Evolutionary conservation across 2,329 filamentous ascomycete genomes (phyloP).

Genomic region (Sporothrix mexicana): DNA sequence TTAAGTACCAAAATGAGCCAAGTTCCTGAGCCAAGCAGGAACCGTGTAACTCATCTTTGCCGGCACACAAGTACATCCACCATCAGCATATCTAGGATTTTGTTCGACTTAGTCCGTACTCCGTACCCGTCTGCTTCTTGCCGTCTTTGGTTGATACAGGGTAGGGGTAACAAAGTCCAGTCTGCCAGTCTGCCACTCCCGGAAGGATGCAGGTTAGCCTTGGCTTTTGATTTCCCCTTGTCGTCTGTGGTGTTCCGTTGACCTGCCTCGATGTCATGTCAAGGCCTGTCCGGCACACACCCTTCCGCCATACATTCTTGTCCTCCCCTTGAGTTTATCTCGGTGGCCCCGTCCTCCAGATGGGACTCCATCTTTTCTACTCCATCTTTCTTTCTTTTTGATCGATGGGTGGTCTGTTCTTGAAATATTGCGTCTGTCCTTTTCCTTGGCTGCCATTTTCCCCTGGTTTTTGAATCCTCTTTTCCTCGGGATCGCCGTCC

Average conservation of each 20-base stretch:
- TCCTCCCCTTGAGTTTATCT: slow-evolving; percentile 19
- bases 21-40: not conserved
- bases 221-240: not conserved
- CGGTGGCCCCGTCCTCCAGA: not conserved
- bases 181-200: not conserved
- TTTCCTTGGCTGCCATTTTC: not conserved
- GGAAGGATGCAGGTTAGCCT: slow-evolving; percentile 2
- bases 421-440: not conserved
- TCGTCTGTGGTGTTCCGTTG: too few relatives aligned
- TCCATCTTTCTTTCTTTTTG: not conserved
- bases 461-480: not conserved
- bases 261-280: too few relatives aligned
- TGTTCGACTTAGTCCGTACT: too few relatives aligned
- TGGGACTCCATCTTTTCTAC: not conserved
- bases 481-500: slow-evolving; percentile 30
- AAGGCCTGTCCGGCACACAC: slow-evolving; percentile 3
- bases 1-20: too few relatives aligned
- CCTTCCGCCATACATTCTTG: not conserved
- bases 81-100: too few relatives aligned
- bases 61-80: not conserved
- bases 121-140: not conserved
- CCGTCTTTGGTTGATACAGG: not conserved
- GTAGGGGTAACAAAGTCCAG: slow-evolving; percentile 18
- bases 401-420: not conserved
- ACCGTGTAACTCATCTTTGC: not conserved